Evolutionary conservation across 1,139 yeast species (phyloP).

Genomic region (Saccharomycopsis hybrid): DNA sequence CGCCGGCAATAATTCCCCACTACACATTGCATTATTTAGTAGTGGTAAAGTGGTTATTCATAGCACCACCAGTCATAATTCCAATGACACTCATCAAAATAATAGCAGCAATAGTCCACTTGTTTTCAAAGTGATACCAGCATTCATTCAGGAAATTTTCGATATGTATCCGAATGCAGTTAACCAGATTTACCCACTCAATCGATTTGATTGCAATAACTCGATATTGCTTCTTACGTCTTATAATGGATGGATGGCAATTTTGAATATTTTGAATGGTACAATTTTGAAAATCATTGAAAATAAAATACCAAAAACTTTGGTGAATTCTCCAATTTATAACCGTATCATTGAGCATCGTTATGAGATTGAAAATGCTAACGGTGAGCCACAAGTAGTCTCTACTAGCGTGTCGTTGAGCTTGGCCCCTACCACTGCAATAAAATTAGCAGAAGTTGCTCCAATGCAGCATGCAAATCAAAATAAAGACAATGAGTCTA

Average conservation of each 20-base stretch:
- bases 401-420: neutral
- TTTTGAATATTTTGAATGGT: conserved; percentile 20
- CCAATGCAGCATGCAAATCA: neutral
- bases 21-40: conserved; percentile 11
- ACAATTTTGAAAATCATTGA: conserved; percentile 16
- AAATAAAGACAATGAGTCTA: too few relatives aligned
- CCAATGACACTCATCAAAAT: neutral
- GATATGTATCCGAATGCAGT: neutral
- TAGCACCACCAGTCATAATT: conserved; percentile 1
- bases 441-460: conserved; percentile 1
- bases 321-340: neutral
- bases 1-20: conserved; percentile 16
- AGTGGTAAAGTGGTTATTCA: conserved; percentile 18
- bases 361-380: too few relatives aligned
- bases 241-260: conserved; percentile 21
- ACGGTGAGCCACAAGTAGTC: too few relatives aligned
- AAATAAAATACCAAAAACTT: conserved; percentile 9
- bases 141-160: conserved; percentile 6
- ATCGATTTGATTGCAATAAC: conserved; percentile 15
- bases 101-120: neutral
- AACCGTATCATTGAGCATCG: neutral
- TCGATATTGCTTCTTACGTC: conserved; percentile 10
- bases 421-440: conserved; percentile 6
- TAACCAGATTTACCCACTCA: conserved; percentile 11
- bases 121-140: conserved; percentile 14